phyloP scores from a whole-genome alignment of 2,329 filamentous ascomycete genomes.

The Colletotrichum nymphaeae region DNA sequence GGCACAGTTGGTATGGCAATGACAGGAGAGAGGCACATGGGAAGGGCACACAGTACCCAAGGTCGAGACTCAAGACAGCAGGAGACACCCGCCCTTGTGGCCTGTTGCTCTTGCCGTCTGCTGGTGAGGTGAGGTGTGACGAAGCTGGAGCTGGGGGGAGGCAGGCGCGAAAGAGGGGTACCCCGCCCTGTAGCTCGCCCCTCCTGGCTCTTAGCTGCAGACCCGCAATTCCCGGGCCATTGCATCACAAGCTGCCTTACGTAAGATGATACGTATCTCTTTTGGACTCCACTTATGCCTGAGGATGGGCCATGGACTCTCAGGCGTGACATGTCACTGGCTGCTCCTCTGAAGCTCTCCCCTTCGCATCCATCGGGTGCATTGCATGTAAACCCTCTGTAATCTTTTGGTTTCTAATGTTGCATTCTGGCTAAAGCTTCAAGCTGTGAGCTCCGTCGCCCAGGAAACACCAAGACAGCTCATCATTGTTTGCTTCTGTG shows the following conservation, averaged over 20 bases:
- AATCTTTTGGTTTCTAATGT: constrained; percentile 8
- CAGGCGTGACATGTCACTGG: background rate
- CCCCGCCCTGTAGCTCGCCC: constrained; percentile 11
- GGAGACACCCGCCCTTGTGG: constrained; percentile 7
- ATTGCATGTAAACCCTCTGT: background rate
- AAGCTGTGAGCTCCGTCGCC: background rate
- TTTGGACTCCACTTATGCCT: background rate
- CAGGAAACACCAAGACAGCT: background rate
- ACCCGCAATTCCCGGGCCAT: background rate
- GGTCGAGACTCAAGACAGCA: background rate
- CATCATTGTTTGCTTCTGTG: background rate
- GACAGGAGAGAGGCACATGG: constrained; percentile 16
- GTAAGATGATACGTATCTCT: background rate
- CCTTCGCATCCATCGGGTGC: background rate
- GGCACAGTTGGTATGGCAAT: constrained; percentile 29
- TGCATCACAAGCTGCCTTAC: background rate
- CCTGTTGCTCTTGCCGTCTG: background rate
- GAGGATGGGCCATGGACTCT: background rate
- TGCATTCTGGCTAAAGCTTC: background rate
- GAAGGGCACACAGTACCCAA: too few relatives aligned
- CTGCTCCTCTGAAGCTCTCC: background rate
- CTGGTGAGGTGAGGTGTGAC: background rate
- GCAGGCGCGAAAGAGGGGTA: background rate
- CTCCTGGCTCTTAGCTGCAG: background rate
- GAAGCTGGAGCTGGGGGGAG: background rate